Evolutionary conservation across 306 rosid species (phyloP), one percentile per base, ranked within the genome.

Genomic region (Castanea mollissima): DNA sequence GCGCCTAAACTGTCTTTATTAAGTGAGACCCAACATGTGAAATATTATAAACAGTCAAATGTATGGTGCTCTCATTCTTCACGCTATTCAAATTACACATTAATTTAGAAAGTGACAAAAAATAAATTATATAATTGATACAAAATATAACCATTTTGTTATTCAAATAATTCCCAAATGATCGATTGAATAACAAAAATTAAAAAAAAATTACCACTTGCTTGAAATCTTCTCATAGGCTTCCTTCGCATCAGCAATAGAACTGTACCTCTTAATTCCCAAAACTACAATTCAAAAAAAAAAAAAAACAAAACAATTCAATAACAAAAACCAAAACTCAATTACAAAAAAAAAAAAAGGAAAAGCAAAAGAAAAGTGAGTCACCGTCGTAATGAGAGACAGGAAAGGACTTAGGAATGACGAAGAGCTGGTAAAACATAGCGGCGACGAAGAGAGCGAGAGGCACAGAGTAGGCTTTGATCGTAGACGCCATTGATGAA

Each of bases 351-450:
- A 38, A 38, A 38, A 6, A 34, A 34, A 15, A 0, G 19, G 9
- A 38, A 80, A 1, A 62, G 2, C 23, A 9, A 4, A 10, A 41
- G 19, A 13, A 6, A 64, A 14, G 62, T 62, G 74, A 63, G 8
- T 80, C 32, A 91, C 99, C 91, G 67, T 91, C 97, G 78, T 92
- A 94, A 59, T 92, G 93, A 59, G 99, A 89, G 58, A 89, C 77
- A 82, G 97, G 98, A 71, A 88, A 94, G 31, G 97, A 86, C 38
- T 85, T 91, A 82, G 98, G 97, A 77, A 94, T 86, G 16, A 94
- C 79, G 56, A 84, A 73, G 70, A 94, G 97, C 83, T 94, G 98
- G 79, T 86, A 94, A 86, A 81, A 86, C 73, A 92, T 78, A 67
- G 97, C 93, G 9, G 79, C 91, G 5, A 78, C 49, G 55, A 94